phyloP scores from a whole-genome alignment of 306 rosid genomes.

The Rosa chinensis region DNA sequence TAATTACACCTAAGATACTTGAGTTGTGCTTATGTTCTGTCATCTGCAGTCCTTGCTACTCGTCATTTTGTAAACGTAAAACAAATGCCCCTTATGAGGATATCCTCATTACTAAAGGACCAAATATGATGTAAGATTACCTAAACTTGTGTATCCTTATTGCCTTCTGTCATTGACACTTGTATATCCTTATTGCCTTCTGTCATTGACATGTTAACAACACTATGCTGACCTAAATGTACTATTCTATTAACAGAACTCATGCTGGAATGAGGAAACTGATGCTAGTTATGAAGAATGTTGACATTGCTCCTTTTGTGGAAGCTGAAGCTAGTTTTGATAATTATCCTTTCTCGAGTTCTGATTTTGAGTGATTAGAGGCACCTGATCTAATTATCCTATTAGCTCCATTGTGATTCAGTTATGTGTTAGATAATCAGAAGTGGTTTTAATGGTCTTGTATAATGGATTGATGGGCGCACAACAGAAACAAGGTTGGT shows the following conservation, averaged over 20 bases:
- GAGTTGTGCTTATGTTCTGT: neutral
- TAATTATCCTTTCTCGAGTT: neutral
- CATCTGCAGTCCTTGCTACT: constrained; percentile 57
- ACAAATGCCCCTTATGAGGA: constrained; percentile 56
- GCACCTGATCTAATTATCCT: neutral
- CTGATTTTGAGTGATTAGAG: neutral
- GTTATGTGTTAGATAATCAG: too few species aligned
- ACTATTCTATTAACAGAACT: neutral
- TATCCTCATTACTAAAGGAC: constrained; percentile 67
- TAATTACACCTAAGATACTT: neutral
- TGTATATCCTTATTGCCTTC: neutral
- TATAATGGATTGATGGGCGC: too few species aligned
- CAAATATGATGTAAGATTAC: constrained; percentile 42
- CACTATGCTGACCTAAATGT: neutral
- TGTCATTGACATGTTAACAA: neutral
- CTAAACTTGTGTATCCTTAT: neutral
- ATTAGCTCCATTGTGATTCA: too few species aligned
- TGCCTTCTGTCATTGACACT: neutral
- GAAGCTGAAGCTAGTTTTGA: neutral
- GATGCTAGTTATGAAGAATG: neutral
- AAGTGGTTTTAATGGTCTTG: too few species aligned
- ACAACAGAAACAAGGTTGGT: too few species aligned
- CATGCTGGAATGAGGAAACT: neutral
- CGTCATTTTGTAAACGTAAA: constrained; percentile 52
- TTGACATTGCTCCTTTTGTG: neutral